Evolutionary conservation across 2,329 filamentous ascomycete genomes (phyloP).

Genomic region (Ophiognomonia clavigignenti-juglandacearum): DNA sequence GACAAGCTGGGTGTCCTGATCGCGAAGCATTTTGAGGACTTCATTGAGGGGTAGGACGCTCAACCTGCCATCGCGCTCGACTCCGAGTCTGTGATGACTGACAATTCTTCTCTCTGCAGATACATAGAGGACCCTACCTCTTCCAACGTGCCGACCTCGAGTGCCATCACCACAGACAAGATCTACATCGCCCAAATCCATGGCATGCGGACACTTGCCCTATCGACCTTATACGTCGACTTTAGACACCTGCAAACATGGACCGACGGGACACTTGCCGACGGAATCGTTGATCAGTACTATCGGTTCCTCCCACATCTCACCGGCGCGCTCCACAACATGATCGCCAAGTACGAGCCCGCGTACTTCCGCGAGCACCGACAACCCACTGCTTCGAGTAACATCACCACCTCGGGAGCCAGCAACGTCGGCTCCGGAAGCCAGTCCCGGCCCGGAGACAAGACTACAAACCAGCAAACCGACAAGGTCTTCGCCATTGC

Average conservation of each 20-base stretch:
- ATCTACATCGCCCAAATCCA: constrained; percentile 84
- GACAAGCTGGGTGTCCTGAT: constrained; percentile 72
- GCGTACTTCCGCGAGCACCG: constrained; percentile 91
- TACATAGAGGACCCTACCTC: constrained; percentile 66
- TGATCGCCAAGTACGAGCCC: constrained; percentile 92
- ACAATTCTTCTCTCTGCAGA: constrained; percentile 25
- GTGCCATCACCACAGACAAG: constrained; percentile 69
- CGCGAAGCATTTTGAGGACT: constrained; percentile 72
- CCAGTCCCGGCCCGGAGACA: constrained; percentile 63
- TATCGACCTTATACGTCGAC: constrained; percentile 86
- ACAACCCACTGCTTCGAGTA: constrained; percentile 73
- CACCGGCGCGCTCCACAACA: constrained; percentile 80
- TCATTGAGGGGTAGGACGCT: constrained; percentile 64
- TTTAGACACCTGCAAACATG: constrained; percentile 76
- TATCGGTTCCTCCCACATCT: constrained; percentile 94
- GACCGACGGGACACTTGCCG: constrained; percentile 75
- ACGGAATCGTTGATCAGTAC: constrained; percentile 84
- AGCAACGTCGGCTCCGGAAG: constrained; percentile 58
- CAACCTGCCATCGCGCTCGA: not conserved
- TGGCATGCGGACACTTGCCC: constrained; percentile 65
- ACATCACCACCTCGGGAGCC: constrained; percentile 62
- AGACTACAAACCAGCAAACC: constrained; percentile 88
- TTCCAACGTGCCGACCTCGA: constrained; percentile 60
- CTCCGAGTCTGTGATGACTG: constrained; percentile 6
- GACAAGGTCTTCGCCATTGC: constrained; percentile 93